Percentiles rank a stretch among this genome's conserved stretches.
Conservation (phyloP, 2,329 filamentous ascomycete genomes). For the Aspergillus uvarum region DNA sequence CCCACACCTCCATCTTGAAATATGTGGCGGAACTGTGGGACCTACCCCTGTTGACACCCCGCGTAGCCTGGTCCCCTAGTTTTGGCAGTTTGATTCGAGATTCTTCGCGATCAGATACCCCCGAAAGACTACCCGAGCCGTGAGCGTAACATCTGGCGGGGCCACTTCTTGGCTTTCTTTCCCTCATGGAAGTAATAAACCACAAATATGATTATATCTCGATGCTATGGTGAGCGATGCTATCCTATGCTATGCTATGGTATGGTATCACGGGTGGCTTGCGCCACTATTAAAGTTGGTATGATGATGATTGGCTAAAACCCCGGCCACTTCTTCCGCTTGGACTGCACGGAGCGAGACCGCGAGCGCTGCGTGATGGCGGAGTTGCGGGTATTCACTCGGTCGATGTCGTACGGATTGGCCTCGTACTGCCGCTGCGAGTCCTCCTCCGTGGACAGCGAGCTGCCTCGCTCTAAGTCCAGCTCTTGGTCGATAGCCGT, state of each 20-base stretch:
- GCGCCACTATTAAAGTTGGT: neutral
- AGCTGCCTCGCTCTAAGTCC: constrained; percentile 3
- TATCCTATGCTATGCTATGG: neutral
- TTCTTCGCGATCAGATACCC: constrained; percentile 28
- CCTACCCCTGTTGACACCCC: constrained; percentile 39
- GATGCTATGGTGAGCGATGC: neutral
- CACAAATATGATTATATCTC: neutral
- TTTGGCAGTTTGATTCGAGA: constrained; percentile 35
- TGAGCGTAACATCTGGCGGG: neutral
- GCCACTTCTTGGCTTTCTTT: neutral
- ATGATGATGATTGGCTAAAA: neutral
- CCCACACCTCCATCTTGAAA: constrained; percentile 47
- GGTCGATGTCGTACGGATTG: constrained; percentile 35
- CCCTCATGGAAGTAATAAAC: neutral
- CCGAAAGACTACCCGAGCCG: constrained; percentile 25
- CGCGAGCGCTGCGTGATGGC: constrained; percentile 24
- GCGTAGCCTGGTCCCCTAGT: constrained; percentile 40
- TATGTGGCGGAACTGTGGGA: constrained; percentile 47
- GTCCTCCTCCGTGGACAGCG: constrained; percentile 5
- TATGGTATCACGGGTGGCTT: neutral
- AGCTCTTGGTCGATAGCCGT: neutral
- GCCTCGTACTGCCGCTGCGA: constrained; percentile 25
- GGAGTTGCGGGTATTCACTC: constrained; percentile 32
- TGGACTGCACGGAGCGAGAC: constrained; percentile 9
- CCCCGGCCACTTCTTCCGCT: constrained; percentile 10